These are phyloP conservation scores for Sclerotiophoma versabilis DNA, from an alignment of 2,329 filamentous ascomycete species.

Conservation along the genomic window DNA sequence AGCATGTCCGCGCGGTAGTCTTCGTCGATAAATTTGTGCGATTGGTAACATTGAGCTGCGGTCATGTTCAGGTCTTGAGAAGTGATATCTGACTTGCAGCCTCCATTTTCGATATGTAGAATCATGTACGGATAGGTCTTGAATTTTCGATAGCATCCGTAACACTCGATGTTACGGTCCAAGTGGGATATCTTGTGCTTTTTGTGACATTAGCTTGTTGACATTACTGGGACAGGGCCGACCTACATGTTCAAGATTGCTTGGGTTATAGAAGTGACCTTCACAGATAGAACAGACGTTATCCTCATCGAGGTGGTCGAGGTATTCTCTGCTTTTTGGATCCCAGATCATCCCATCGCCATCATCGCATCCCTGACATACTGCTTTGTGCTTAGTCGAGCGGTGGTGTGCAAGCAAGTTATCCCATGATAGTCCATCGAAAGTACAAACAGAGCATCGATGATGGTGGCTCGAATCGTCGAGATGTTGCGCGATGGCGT, in stretches of 20 bases:
- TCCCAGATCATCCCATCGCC: background rate
- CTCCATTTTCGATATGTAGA: conserved; percentile 24
- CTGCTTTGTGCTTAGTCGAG: background rate
- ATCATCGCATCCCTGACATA: background rate
- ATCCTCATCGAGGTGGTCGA: background rate
- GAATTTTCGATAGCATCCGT: conserved; percentile 20
- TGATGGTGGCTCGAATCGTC: background rate
- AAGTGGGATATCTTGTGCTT: conserved; percentile 23
- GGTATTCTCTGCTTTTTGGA: background rate
- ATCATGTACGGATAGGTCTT: conserved; percentile 23
- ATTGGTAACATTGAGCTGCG: conserved; percentile 28
- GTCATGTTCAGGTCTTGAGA: conserved; percentile 22
- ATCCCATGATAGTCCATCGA: background rate
- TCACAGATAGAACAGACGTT: background rate
- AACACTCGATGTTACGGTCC: conserved; percentile 15
- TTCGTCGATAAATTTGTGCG: conserved; percentile 24
- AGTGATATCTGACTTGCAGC: conserved; percentile 24
- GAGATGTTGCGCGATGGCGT: background rate
- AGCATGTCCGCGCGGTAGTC: conserved; percentile 26
- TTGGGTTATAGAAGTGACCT: background rate
- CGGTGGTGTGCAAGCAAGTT: background rate
- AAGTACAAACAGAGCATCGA: background rate
- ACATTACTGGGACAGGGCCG: conserved; percentile 8
- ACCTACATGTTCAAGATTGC: conserved; percentile 20
- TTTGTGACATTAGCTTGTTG: conserved; percentile 10